phyloP scores from a whole-genome alignment of 306 rosid genomes.

The Trichosanthes truncata region DNA sequence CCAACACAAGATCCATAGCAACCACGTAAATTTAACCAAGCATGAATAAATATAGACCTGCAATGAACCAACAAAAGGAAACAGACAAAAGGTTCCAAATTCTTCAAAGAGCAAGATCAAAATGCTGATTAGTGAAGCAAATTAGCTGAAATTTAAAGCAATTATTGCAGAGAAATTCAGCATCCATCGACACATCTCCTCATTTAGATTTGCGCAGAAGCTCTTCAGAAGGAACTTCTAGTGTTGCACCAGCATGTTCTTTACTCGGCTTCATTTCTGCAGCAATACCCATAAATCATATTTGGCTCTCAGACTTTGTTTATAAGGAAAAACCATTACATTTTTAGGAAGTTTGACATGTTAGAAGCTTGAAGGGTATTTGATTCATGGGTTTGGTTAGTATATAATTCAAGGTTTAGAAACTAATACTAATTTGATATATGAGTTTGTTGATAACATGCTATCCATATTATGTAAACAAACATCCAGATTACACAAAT shows the following conservation, averaged over 20 bases:
- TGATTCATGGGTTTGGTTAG: no score
- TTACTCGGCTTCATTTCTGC: conserved; percentile 69
- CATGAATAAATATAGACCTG: not conserved
- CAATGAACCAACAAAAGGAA: not conserved
- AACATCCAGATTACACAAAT: not conserved
- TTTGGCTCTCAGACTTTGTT: not conserved
- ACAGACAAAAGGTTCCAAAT: not conserved
- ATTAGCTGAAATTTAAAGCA: not conserved
- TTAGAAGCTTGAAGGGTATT: not conserved
- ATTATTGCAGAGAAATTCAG: not conserved
- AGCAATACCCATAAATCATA: not conserved
- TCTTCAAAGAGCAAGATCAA: not conserved
- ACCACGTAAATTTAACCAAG: not conserved
- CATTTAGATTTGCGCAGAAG: conserved; percentile 21
- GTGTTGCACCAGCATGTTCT: conserved; percentile 81
- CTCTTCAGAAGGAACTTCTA: conserved; percentile 85
- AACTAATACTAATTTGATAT: not conserved
- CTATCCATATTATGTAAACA: not conserved
- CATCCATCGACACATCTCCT: not conserved
- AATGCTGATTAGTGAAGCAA: not conserved
- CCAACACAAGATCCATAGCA: not conserved
- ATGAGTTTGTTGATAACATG: not conserved
- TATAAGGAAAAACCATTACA: not conserved
- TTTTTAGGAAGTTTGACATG: not conserved
- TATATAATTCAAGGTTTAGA: not conserved